Base-by-base conservation (phyloP, 495 filamentous ascomycete species). In the Darksidea phi region DNA sequence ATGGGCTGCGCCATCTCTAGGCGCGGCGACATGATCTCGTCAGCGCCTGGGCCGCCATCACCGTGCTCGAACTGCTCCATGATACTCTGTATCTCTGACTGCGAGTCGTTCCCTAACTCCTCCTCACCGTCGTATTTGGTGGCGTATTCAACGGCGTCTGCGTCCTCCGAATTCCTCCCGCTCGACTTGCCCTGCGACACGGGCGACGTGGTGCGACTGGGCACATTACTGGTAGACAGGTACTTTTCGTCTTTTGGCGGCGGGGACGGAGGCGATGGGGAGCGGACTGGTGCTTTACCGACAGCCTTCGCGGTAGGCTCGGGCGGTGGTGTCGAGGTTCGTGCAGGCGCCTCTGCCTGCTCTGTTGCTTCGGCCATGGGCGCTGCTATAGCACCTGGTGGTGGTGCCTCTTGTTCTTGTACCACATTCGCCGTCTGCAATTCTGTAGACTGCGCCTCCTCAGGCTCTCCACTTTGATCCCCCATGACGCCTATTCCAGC, bases 41-140 rank as follows among this genome's bases (percentile, higher is more conserved):
- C 82, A 54, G 84, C 80, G 26, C 78, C 84, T 11, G 80, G 84
- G 11, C 83, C 87, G 49, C 83, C 82, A 1, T 82, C 81, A 18
- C 82, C 82, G 64, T 87, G 68, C 20, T 74, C 62, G 37, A 77
- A 76, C 48, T 86, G 87, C 61, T 91, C 91, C 87, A 98, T 96
- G 62, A 98, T 97, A 68, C 81, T 95, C 73, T 97, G 90, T 49
- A 98, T 97, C 71, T 97, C 94, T 0, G 86, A 85, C 53, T 85
- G 85, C 3, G 90, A 90, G 25, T 81, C 83, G n/a, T 81, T 82
- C 77, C 60, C 82, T 80, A 60, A 81, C 78, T 53, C 80, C 85
- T 37, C 49, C 69, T 53, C 52, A 74, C 77, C 55, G 71, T 74
- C 69, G 74, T 81, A 59, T 77, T 79, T 62, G 79, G 83, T 69